Base-by-base conservation (phyloP, 805 yeast genomes). In the Kodamaea sagamina region DNA sequence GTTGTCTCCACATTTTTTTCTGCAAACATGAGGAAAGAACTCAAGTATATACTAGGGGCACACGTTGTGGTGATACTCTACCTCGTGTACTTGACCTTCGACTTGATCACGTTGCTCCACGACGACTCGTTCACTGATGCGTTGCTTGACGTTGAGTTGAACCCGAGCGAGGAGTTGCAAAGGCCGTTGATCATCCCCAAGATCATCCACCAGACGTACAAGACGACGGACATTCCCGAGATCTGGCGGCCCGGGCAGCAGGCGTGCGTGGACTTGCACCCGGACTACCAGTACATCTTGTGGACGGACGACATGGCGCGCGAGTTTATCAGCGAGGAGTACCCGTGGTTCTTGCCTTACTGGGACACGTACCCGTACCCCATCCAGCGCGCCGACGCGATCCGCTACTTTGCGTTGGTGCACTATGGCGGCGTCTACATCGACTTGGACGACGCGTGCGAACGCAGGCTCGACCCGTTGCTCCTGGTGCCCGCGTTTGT, bases 181-280 rank as follows among this genome's bases (percentile, higher is more conserved):
- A 67, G 68, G 44, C 80, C 81, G 7, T 75, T 74, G 46, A 59
- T 84, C 28, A 88, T 89, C 36, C 97, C 97, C 28, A 86, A 85
- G 57, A 89, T 89, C 59, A 89, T 90, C 43, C 97, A 90, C 60
- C 97, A 90, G 63, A 90, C 97, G 10, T 90, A 90, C 65, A 89
- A 86, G 60, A 85, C 87, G 15, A 74, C 69, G 10, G 76, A 82
- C 15, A 78, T 89, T 11, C 97, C 97, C 2, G 89, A 81, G 39
- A 71, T 76, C 37, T 90, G 97, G 97, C 71, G 68, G 47, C 77
- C 74, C 4, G 89, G 95, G 21, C 96, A 87, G 57, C 75, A 81
- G 58, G 77, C 78, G 18, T 88, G 96, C 59, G 74, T 79, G 32
- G 86, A 85, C 47, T 66, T 84, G 43, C 95, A 90, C 59, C 92